These are phyloP conservation scores for Pythium aphanidermatum DNA, from an alignment of 352 stramenopile species.

Conservation along the genomic window DNA sequence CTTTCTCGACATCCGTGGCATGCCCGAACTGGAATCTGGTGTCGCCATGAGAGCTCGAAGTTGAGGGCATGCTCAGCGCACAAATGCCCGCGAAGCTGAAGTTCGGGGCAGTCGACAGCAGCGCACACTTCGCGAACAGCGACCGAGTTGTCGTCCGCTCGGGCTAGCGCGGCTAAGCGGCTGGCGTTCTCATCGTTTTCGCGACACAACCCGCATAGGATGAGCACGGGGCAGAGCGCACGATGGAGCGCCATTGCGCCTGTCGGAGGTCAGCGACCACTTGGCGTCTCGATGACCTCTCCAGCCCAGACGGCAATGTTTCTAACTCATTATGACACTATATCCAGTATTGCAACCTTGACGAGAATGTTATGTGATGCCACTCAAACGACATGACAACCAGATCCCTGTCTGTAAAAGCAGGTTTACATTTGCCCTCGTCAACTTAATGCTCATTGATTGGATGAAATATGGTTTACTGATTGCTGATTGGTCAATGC, in stretches of 20 bases:
- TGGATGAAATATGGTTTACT: slow-evolving; percentile 1
- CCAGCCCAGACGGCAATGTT: neutral
- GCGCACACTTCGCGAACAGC: slow-evolving; percentile 59
- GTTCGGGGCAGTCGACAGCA: slow-evolving; percentile 32
- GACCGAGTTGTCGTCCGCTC: slow-evolving; percentile 25
- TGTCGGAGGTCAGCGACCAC: neutral
- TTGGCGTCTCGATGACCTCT: neutral
- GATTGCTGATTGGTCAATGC: neutral
- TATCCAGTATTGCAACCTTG: slow-evolving; percentile 12
- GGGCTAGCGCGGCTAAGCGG: slow-evolving; percentile 22
- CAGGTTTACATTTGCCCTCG: slow-evolving; percentile 5
- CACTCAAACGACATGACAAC: slow-evolving; percentile 4
- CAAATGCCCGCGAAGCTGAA: slow-evolving; percentile 50
- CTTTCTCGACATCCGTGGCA: slow-evolving; percentile 48
- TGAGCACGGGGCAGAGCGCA: slow-evolving; percentile 44
- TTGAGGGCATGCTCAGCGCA: slow-evolving; percentile 43
- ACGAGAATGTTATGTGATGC: neutral
- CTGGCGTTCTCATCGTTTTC: slow-evolving; percentile 23
- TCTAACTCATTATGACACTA: slow-evolving; percentile 1
- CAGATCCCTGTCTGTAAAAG: slow-evolving; percentile 3
- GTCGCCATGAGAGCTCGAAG: slow-evolving; percentile 43
- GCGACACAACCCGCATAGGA: slow-evolving; percentile 51
- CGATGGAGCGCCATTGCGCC: slow-evolving; percentile 34
- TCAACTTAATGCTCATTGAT: too few relatives aligned
- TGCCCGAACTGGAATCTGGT: slow-evolving; percentile 31